These are phyloP conservation scores for Penicillium sp. DNA, from an alignment of 2,329 filamentous ascomycete species.

Conservation along the genomic window DNA sequence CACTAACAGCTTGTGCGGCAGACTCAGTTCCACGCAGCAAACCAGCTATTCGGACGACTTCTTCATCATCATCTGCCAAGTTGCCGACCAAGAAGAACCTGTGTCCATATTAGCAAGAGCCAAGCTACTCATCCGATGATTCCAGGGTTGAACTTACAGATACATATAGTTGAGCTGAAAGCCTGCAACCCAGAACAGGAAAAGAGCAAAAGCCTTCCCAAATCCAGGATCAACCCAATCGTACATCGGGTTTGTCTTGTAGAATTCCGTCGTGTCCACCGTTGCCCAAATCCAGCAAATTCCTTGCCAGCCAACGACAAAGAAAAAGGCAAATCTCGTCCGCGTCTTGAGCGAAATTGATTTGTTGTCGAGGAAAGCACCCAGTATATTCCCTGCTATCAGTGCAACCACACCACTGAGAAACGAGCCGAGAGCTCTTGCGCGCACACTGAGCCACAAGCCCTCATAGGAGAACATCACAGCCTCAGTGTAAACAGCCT, in stretches of 20 bases:
- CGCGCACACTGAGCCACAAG: slow-evolving; percentile 69
- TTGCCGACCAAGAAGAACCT: slow-evolving; percentile 71
- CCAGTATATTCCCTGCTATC: slow-evolving; percentile 64
- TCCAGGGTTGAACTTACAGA: slow-evolving; percentile 47
- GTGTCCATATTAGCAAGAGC: not conserved
- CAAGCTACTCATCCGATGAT: not conserved
- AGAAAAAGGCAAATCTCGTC: slow-evolving; percentile 56
- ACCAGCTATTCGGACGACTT: slow-evolving; percentile 68
- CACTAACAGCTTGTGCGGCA: slow-evolving; percentile 68
- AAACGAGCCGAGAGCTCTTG: slow-evolving; percentile 69
- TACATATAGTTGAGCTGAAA: slow-evolving; percentile 76
- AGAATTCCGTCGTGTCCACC: slow-evolving; percentile 62
- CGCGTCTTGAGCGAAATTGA: slow-evolving; percentile 55
- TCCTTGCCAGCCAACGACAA: slow-evolving; percentile 56
- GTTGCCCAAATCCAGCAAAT: slow-evolving; percentile 74
- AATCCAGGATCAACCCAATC: slow-evolving; percentile 68
- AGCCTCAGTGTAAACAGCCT: slow-evolving; percentile 69
- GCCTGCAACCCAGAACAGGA: slow-evolving; percentile 64
- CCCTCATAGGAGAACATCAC: slow-evolving; percentile 69
- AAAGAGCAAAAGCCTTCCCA: slow-evolving; percentile 65
- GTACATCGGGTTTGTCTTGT: slow-evolving; percentile 56
- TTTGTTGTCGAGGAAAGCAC: slow-evolving; percentile 63
- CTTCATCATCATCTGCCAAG: slow-evolving; percentile 59
- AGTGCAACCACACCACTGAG: slow-evolving; percentile 67
- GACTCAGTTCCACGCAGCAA: slow-evolving; percentile 69